phyloP scores from a whole-genome alignment of 1,284 basidiomycete species.

The Trichosporon coremiiforme region DNA sequence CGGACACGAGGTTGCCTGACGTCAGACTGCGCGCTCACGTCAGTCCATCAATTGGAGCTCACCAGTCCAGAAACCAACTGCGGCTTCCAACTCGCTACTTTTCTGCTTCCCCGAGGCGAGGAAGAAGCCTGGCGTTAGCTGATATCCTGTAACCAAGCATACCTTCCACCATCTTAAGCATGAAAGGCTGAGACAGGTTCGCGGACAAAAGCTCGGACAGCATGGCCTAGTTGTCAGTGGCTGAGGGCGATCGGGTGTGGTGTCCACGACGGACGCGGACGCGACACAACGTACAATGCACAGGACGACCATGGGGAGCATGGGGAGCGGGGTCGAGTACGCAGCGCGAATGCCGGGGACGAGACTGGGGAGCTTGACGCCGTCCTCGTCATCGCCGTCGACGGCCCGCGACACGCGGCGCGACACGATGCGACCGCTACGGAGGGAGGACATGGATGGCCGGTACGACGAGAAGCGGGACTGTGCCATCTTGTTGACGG shows the following conservation, averaged over 20 bases:
- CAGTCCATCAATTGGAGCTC: conserved; percentile 22
- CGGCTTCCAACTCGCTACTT: conserved; percentile 51
- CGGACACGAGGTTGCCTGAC: conserved; percentile 56
- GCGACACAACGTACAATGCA: conserved; percentile 69
- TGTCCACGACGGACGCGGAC: background rate
- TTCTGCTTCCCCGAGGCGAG: conserved; percentile 38
- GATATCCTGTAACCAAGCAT: conserved; percentile 27
- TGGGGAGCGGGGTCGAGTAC: conserved; percentile 72
- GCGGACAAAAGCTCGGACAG: conserved; percentile 89
- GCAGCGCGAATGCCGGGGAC: conserved; percentile 56
- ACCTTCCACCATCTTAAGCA: conserved; percentile 92
- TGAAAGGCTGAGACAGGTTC: conserved; percentile 84
- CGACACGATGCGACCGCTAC: conserved; percentile 19
- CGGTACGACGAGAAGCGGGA: conserved; percentile 16
- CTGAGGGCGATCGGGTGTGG: no score
- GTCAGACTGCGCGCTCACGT: conserved; percentile 22
- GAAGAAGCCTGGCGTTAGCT: conserved; percentile 42
- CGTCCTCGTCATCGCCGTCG: conserved; percentile 37
- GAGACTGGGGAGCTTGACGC: conserved; percentile 50
- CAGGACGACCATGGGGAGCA: conserved; percentile 84
- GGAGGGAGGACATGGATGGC: conserved; percentile 14
- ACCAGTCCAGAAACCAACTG: conserved; percentile 56
- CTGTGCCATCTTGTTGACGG: background rate
- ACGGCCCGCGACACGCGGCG: conserved; percentile 25
- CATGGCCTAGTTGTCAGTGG: conserved; percentile 66